Percentiles rank a stretch among this genome's conserved stretches.
Evolutionary conservation across 2,329 filamentous ascomycete genomes (phyloP).

Genomic region (Epichloe amarillans): DNA sequence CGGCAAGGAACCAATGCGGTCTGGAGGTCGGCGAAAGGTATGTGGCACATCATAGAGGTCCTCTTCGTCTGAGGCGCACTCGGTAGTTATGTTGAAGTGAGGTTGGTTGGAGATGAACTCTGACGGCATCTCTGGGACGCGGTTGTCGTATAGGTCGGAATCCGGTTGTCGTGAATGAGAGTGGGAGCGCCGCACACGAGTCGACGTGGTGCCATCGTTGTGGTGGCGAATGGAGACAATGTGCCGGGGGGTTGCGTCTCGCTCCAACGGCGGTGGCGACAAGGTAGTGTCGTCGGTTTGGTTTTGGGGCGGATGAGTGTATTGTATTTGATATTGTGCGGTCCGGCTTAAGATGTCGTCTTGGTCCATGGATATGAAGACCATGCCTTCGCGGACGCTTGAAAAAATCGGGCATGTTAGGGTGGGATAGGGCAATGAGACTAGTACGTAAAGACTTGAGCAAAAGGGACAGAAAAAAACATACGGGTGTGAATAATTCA

Average conservation of each 20-base stretch:
- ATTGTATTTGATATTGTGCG: conserved; percentile 62
- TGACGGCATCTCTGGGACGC: conserved; percentile 40
- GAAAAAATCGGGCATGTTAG: neutral
- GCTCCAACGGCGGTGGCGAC: conserved; percentile 10
- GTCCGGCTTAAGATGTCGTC: conserved; percentile 64
- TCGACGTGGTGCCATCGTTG: conserved; percentile 32
- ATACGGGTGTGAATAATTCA: conserved; percentile 75
- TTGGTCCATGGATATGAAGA: conserved; percentile 78
- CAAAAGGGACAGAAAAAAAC: conserved; percentile 21
- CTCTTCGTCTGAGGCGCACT: conserved; percentile 47
- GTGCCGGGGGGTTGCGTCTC: conserved; percentile 14
- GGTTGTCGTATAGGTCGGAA: conserved; percentile 30
- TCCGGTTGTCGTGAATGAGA: conserved; percentile 20
- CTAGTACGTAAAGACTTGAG: neutral
- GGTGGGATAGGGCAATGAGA: neutral
- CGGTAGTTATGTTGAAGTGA: conserved; percentile 42
- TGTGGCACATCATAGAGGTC: conserved; percentile 19
- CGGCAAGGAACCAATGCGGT: conserved; percentile 40
- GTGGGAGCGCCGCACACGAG: conserved; percentile 1
- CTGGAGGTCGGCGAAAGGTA: conserved; percentile 28
- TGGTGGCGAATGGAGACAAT: conserved; percentile 40
- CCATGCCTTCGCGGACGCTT: conserved; percentile 79
- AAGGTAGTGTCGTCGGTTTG: neutral
- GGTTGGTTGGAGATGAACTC: conserved; percentile 37
- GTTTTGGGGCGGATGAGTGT: conserved; percentile 22